phyloP scores from a whole-genome alignment of 1,284 basidiomycete genomes.

The Melampsora larici-populina region DNA sequence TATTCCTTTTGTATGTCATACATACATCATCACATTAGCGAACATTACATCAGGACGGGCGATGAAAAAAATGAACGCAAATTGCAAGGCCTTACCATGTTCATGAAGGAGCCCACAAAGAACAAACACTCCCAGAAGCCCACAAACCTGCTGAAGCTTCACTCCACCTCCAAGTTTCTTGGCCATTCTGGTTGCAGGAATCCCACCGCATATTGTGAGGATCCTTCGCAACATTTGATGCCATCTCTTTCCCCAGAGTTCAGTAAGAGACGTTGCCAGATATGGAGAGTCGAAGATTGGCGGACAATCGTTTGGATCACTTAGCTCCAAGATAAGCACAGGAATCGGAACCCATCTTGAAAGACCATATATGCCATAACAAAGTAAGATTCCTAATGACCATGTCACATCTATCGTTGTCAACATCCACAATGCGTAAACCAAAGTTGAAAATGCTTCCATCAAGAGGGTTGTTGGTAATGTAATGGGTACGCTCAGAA shows the following conservation, averaged over 20 bases:
- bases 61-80: neutral
- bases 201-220: constrained; percentile 12
- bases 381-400: neutral
- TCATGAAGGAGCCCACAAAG: constrained; percentile 38
- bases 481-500: no score
- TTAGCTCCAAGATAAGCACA: neutral
- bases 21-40: neutral
- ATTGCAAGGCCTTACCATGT: neutral
- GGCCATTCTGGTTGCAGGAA: constrained; percentile 11
- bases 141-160: constrained; percentile 3
- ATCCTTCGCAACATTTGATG: neutral
- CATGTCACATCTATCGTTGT: neutral
- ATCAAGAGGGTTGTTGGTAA: no score
- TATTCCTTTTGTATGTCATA: neutral
- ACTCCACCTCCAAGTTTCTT: constrained; percentile 4
- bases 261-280: neutral
- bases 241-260: constrained; percentile 2
- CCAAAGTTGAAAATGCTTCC: neutral
- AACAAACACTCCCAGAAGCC: constrained; percentile 21
- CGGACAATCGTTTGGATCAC: neutral
- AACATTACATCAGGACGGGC: no score
- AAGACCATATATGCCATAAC: neutral
- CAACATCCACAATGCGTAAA: neutral
- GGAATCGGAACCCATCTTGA: neutral
- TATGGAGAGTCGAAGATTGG: neutral